Percentiles rank a stretch among this genome's conserved stretches.
Evolutionary conservation across 495 filamentous ascomycete species (phyloP).

Genomic region (Chaetomidium leptoderma): DNA sequence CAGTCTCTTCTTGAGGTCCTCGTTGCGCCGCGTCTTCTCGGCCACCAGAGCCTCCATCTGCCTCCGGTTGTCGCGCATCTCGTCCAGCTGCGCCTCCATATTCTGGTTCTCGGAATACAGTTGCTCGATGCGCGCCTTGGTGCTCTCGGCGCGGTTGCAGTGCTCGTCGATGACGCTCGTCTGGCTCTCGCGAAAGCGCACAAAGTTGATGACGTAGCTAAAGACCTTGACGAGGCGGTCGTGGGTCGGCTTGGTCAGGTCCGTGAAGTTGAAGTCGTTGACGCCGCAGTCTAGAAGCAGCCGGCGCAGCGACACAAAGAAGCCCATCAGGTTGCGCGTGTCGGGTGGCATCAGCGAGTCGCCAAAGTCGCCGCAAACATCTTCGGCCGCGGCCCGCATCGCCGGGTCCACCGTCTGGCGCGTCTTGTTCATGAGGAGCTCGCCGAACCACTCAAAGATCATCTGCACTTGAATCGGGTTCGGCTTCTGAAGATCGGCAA

Average conservation of each 20-base stretch:
- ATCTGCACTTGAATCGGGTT: conserved; percentile 90
- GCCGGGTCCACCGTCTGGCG: conserved; percentile 88
- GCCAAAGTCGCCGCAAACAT: conserved; percentile 67
- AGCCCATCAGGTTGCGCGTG: conserved; percentile 87
- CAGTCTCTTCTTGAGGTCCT: conserved; percentile 74
- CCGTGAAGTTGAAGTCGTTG: conserved; percentile 85
- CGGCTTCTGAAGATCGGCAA: conserved; percentile 89
- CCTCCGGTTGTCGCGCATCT: conserved; percentile 71
- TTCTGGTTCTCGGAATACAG: conserved; percentile 81
- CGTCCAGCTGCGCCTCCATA: conserved; percentile 71
- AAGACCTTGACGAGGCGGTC: conserved; percentile 86
- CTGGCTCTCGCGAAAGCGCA: conserved; percentile 90
- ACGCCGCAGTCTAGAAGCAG: conserved; percentile 86
- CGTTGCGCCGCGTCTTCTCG: conserved; percentile 77
- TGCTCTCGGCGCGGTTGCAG: conserved; percentile 81
- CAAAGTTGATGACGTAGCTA: conserved; percentile 96
- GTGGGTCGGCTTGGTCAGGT: conserved; percentile 83
- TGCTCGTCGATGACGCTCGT: conserved; percentile 81
- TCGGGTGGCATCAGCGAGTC: conserved; percentile 79
- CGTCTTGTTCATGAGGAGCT: conserved; percentile 85
- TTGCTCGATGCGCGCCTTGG: conserved; percentile 80
- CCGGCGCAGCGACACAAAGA: conserved; percentile 72
- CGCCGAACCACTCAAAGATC: conserved; percentile 96
- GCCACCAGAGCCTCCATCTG: conserved; percentile 72
- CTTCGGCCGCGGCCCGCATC: conserved; percentile 83